Base-by-base conservation (phyloP, 371 early-diverging fungal genomes). In the Circinella umbellata region DNA sequence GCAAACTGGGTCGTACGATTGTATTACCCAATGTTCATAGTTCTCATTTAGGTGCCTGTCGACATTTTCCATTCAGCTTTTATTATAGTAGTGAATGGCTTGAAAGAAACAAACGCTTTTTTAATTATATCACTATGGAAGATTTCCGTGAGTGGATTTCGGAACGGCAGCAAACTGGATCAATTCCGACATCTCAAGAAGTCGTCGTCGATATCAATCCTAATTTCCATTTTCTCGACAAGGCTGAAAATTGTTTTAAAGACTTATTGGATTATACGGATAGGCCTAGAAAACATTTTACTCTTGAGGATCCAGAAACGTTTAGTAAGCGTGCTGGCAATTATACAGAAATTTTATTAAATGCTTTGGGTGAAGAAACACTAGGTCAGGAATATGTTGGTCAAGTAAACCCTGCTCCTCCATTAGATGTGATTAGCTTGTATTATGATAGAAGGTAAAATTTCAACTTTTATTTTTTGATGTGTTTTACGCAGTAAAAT, bases 341-440 rank as follows among this genome's bases (percentile, higher is more conserved):
- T 49, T 73, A 80, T 36, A 78, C 80, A 6, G 68, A 76, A 17
- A 70, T 76, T 11, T 65, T 84, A 35, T 53, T 73, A 39, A 68
- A 66, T 9, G 55, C 70, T 18, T 60, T 83, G n/a, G 60, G 73
- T 37, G 80, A 83, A 59, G 72, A 75, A 51, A 69, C 76, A n/a
- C 66, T 75, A n/a, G 11, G 65, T 15, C 63, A 68, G 37, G 76
- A 73, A 18, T 78, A 78, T 54, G 27, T 57, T 27, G 57, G 57
- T n/a, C 11, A 69, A 38, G 68, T 46, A 7, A 47, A 39, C 47
- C 35, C n/a, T 15, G 13, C 48, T 38, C 77, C 80, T 53, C 70
- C 69, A 9, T 69, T 81, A 2, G 84, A 84, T 63, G 81, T 81
- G 7, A 73, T 84, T n/a, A 71, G 81, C 34, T 47, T 84, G 51